Evolutionary conservation across 2,329 filamentous ascomycete genomes (phyloP).

Genomic region (Trichoderma polysporum): DNA sequence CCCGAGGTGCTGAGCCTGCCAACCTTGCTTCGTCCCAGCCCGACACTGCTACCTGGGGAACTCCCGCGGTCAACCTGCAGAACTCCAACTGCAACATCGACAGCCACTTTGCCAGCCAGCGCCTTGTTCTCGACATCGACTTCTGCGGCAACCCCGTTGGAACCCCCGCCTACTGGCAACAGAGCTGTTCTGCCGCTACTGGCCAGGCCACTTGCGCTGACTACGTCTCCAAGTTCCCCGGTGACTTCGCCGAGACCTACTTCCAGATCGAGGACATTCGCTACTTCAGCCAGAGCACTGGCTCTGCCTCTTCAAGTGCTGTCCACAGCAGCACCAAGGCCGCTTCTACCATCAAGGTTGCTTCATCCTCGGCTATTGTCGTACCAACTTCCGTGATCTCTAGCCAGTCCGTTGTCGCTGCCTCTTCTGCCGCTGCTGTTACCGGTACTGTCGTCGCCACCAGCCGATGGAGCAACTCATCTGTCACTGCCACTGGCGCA

Average conservation of each 20-base stretch:
- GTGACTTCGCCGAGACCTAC: slow-evolving; percentile 39
- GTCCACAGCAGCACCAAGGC: background rate
- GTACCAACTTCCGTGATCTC: slow-evolving; percentile 2
- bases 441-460: background rate
- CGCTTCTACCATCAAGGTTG: background rate
- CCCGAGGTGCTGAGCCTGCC: slow-evolving; percentile 31
- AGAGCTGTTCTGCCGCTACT: slow-evolving; percentile 29
- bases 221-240: slow-evolving; percentile 40
- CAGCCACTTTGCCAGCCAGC: slow-evolving; percentile 62
- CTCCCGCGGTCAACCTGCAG: slow-evolving; percentile 61
- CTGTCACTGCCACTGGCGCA: background rate
- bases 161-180: slow-evolving; percentile 29
- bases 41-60: slow-evolving; percentile 63
- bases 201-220: slow-evolving; percentile 33
- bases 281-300: slow-evolving; percentile 30
- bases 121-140: slow-evolving; percentile 71
- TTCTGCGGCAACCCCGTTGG: slow-evolving; percentile 73
- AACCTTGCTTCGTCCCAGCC: slow-evolving; percentile 48
- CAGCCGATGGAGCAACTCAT: background rate
- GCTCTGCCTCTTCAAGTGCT: background rate
- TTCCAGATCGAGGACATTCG: slow-evolving; percentile 49
- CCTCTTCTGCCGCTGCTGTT: background rate
- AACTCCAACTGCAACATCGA: slow-evolving; percentile 61
- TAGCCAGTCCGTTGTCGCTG: background rate
- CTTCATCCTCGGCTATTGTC: background rate